A percentile compares a stretch with the other conserved stretches of the same genome.
These are phyloP conservation scores for Hibiscus syriacus DNA, from an alignment of 345 rosid species.

Conservation along the genomic window DNA sequence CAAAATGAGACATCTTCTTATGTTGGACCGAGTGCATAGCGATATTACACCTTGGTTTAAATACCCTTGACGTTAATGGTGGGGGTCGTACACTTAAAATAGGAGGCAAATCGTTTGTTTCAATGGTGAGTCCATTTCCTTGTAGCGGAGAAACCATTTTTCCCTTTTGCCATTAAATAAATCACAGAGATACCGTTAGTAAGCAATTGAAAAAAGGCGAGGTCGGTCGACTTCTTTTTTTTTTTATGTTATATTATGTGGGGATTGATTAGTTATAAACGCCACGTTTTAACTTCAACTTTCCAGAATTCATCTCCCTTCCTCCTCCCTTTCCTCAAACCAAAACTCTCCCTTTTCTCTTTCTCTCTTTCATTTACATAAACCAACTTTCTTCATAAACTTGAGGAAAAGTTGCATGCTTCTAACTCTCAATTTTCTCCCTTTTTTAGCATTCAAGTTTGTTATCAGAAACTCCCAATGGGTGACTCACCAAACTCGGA, in stretches of 20 bases:
- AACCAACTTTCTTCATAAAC: background rate
- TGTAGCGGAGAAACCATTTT: no score
- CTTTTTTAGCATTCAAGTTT: background rate
- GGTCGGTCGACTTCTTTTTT: conserved; percentile 10
- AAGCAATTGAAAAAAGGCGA: background rate
- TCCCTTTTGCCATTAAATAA: no score
- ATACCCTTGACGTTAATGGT: no score
- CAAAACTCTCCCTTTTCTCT: background rate
- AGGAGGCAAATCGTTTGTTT: no score
- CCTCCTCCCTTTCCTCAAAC: background rate
- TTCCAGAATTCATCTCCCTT: background rate
- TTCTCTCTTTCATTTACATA: background rate
- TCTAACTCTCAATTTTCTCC: background rate
- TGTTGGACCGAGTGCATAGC: no score
- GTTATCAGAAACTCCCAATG: conserved; percentile 1
- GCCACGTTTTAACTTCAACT: background rate
- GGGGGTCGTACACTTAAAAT: no score
- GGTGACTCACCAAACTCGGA: conserved; percentile 15
- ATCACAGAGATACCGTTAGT: background rate
- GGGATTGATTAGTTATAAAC: background rate
- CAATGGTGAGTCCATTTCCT: no score
- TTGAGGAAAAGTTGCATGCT: background rate
- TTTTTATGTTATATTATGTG: background rate
- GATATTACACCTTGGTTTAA: no score
- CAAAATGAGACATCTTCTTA: no score